Evolutionary conservation across 1,139 yeast genomes (phyloP).

Genomic region (Suhomyces wounanorum): DNA sequence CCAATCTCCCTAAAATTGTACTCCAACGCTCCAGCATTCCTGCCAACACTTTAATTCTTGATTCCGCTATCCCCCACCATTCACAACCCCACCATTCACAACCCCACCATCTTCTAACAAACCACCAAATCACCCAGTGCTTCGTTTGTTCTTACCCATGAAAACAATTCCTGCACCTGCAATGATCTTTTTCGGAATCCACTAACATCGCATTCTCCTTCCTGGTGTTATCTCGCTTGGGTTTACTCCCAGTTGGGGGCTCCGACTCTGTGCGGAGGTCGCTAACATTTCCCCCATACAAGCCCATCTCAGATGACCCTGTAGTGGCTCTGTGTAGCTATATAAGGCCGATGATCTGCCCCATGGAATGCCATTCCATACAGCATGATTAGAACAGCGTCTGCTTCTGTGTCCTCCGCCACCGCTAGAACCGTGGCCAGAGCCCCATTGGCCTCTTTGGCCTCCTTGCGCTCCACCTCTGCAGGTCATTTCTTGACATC

Average conservation of each 20-base stretch:
- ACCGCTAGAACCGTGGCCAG: neutral
- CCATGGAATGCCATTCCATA: neutral
- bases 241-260: neutral
- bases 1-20: too few species aligned
- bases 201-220: neutral
- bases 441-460: neutral
- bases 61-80: too few species aligned
- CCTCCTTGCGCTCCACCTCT: neutral
- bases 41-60: too few species aligned
- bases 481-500: neutral
- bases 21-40: too few species aligned
- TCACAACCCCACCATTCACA: too few species aligned
- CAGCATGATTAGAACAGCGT: constrained; percentile 1
- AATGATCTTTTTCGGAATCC: neutral
- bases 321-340: neutral
- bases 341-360: neutral
- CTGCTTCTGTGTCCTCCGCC: neutral
- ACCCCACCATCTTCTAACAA: too few species aligned
- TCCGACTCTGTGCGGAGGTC: constrained; percentile 2
- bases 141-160: neutral
- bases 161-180: neutral
- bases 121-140: too few species aligned
- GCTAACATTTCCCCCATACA: constrained; percentile 1
- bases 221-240: neutral
- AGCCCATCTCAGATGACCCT: neutral